Conservation (phyloP, 2,329 filamentous ascomycete species). For the Trichophyton equinum region DNA sequence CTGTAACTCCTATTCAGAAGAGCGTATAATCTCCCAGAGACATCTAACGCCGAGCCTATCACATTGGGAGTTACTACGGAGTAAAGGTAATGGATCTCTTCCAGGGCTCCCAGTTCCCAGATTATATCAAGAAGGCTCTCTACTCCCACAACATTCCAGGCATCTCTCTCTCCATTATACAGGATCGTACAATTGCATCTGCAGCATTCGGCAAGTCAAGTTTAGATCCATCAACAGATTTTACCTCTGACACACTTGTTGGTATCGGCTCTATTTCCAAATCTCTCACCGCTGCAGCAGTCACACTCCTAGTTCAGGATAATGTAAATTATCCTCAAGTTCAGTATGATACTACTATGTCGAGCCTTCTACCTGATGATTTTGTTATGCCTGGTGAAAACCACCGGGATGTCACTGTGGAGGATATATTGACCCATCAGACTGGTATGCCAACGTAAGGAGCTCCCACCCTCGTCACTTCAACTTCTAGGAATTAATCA, state of each 20-base stretch:
- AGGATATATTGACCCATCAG: constrained; percentile 44
- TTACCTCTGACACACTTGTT: constrained; percentile 17
- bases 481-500: background rate
- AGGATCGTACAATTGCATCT: background rate
- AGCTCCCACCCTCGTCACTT: background rate
- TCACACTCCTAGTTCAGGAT: constrained; percentile 35
- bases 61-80: too few species aligned
- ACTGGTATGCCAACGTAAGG: constrained; percentile 40
- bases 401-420: constrained; percentile 40
- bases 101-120: background rate
- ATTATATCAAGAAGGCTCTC: background rate
- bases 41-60: too few species aligned
- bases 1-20: too few species aligned
- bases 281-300: constrained; percentile 19
- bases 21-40: too few species aligned
- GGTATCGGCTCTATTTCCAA: constrained; percentile 18
- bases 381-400: constrained; percentile 39
- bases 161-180: background rate
- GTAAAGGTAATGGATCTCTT: background rate
- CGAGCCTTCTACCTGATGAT: constrained; percentile 38
- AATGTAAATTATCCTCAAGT: constrained; percentile 24
- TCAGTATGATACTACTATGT: constrained; percentile 39
- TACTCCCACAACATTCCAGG: background rate
- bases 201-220: background rate
- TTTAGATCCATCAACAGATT: background rate